Percentiles rank a stretch among this genome's conserved stretches.
These are phyloP conservation scores for Exophiala alcalophila DNA, from an alignment of 2,329 filamentous ascomycete genomes.

Conservation along the genomic window DNA sequence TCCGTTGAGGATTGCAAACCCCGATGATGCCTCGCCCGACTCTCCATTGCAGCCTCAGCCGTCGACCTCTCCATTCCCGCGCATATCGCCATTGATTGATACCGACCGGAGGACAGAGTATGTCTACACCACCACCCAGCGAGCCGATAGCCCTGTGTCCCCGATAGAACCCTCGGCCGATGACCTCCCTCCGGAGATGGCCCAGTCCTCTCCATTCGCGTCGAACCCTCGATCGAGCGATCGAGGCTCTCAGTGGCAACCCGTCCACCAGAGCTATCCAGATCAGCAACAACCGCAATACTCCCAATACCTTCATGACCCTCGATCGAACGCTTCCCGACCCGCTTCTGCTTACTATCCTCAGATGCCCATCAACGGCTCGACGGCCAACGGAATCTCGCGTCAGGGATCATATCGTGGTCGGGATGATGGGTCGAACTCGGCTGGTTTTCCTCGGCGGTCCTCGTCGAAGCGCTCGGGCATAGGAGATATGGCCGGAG, in stretches of 20 bases:
- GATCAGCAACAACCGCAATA: conserved; percentile 43
- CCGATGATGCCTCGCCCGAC: conserved; percentile 64
- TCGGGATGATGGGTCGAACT: conserved; percentile 57
- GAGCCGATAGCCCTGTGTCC: conserved; percentile 28
- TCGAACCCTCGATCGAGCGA: conserved; percentile 11
- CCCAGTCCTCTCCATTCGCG: conserved; percentile 13
- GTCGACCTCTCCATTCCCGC: conserved; percentile 16
- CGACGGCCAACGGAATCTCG: conserved; percentile 34
- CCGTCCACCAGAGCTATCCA: conserved; percentile 45
- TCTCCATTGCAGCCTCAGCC: conserved; percentile 31
- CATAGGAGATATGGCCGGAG: conserved; percentile 55
- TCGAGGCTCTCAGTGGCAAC: conserved; percentile 36
- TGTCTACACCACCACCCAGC: conserved; percentile 14
- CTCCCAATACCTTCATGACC: conserved; percentile 43
- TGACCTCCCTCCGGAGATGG: conserved; percentile 13
- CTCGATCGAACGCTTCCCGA: conserved; percentile 39
- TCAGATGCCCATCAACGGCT: conserved; percentile 41
- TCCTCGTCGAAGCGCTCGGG: conserved; percentile 58
- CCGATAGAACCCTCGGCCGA: conserved; percentile 21
- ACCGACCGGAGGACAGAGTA: conserved; percentile 22
- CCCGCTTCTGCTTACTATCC: conserved; percentile 50
- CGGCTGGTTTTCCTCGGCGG: conserved; percentile 55
- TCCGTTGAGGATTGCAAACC: conserved; percentile 94
- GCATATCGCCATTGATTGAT: conserved; percentile 26
- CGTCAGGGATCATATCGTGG: conserved; percentile 52